Conservation (phyloP, 768 basidiomycete genomes). For the Butyriboletus loyo region DNA sequence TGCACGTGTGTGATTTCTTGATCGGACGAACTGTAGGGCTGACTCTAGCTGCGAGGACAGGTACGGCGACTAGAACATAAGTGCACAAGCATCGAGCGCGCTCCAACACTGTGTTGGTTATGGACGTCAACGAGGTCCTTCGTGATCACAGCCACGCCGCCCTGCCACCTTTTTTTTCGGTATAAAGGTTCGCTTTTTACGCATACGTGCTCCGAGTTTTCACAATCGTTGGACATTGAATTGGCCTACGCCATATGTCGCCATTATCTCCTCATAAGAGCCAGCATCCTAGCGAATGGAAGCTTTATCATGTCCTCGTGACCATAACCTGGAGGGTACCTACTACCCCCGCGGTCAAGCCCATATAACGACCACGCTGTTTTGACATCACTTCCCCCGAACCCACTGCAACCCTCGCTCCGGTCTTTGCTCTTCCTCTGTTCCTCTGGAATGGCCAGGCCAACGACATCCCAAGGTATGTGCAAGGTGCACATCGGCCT, state of each 20-base stretch:
- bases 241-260: background rate
- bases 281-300: background rate
- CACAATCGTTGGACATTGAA: background rate
- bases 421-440: background rate
- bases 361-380: background rate
- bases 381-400: background rate
- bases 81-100: too few species aligned
- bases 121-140: too few species aligned
- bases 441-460: too few species aligned
- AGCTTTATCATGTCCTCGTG: background rate
- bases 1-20: too few species aligned
- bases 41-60: too few species aligned
- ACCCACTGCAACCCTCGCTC: background rate
- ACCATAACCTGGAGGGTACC: background rate
- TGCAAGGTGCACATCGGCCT: background rate
- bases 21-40: too few species aligned
- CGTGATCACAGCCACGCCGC: too few species aligned
- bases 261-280: background rate
- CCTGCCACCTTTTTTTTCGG: background rate
- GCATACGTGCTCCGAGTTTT: too few species aligned
- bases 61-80: too few species aligned
- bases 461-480: too few species aligned
- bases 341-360: background rate
- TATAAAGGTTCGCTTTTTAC: background rate
- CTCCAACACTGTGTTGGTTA: too few species aligned